Base-by-base conservation (phyloP, 2,329 filamentous ascomycete genomes). In the Biscogniauxia sp. region DNA sequence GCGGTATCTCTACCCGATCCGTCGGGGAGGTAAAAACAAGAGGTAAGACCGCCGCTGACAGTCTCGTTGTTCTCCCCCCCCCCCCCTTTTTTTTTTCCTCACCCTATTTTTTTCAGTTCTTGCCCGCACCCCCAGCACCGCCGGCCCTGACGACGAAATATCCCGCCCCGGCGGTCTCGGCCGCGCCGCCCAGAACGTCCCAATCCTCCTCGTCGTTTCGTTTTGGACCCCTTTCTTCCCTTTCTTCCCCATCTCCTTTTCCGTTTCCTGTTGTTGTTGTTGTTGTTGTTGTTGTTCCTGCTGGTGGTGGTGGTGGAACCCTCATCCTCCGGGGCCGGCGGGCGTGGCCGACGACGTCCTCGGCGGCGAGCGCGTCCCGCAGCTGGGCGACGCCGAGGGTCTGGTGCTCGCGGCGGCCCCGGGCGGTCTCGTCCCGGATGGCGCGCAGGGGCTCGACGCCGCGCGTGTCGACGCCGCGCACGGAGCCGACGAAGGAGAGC, bases 401-500 rank as follows among this genome's bases (percentile, higher is more conserved):
- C 53, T 82, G 82, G 28, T 32, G 3, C 64, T 87, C 85, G 45
- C 77, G 72, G 25, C 83, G 69, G 0, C 84, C 85, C 13, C 75
- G 75, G 1, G 72, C 68, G 1, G 90, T 91, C 78, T 95, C 93
- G 73, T 98, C 94, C 57, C 92, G 86, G 60, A 98, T 89, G 52
- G 89, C 88, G 55, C 85, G 82, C 51, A 99, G 77, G 0, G 95
- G 93, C 59, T 87, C 82, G 0, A 97, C 80, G 3, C 84, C 87
- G 0, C 81, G 77, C 0, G 92, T 93, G 73, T 96, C 84, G 54
- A 97, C 88, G 52, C 82, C 79, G 71, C 96, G 93, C 20, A 98
- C 88, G 64, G 92, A 86, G 63, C 86, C 88, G n/a, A 98, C 93
- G 72, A 99, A 99, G 70, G 90, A 89, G 0, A 99, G 84, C 73